Percentiles rank a stretch among this genome's conserved stretches.
phyloP scores from a whole-genome alignment of 2,329 filamentous ascomycete species.

The Penicillium sp. region DNA sequence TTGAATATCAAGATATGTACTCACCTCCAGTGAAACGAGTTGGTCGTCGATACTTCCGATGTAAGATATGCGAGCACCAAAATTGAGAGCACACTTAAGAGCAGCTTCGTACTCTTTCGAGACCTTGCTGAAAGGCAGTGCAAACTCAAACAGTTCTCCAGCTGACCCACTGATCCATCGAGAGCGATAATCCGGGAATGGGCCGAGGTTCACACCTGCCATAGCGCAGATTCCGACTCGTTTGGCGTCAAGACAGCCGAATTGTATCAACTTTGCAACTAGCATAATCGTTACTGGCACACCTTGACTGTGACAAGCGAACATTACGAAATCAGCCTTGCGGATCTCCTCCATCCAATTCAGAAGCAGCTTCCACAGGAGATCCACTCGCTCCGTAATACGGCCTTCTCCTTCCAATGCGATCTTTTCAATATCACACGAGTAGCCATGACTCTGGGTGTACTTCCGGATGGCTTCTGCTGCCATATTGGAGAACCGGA shows the following conservation, averaged over 20 bases:
- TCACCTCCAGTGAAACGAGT: constrained; percentile 83
- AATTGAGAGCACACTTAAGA: constrained; percentile 69
- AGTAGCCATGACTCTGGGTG: constrained; percentile 70
- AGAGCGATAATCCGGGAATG: constrained; percentile 88
- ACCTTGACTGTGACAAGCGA: constrained; percentile 95
- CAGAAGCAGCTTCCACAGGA: constrained; percentile 88
- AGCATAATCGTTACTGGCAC: constrained; percentile 93
- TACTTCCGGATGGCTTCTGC: constrained; percentile 81
- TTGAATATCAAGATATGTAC: constrained; percentile 14
- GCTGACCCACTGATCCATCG: constrained; percentile 85
- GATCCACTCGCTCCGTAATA: constrained; percentile 83
- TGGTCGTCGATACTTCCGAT: constrained; percentile 96
- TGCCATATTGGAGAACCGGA: constrained; percentile 85
- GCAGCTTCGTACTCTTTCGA: constrained; percentile 77
- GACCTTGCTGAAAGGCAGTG: constrained; percentile 74
- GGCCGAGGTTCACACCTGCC: constrained; percentile 90
- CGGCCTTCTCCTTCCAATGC: constrained; percentile 92
- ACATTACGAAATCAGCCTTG: constrained; percentile 79
- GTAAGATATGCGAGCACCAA: constrained; percentile 80
- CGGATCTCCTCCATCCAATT: constrained; percentile 94
- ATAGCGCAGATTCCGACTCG: constrained; percentile 82
- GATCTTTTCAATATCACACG: constrained; percentile 86
- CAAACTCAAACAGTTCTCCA: constrained; percentile 94
- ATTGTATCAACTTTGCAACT: constrained; percentile 84
- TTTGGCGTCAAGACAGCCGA: constrained; percentile 74